These are phyloP conservation scores for Leishmania gerbilli DNA, from an alignment of 208 protist species.

Conservation along the genomic window DNA sequence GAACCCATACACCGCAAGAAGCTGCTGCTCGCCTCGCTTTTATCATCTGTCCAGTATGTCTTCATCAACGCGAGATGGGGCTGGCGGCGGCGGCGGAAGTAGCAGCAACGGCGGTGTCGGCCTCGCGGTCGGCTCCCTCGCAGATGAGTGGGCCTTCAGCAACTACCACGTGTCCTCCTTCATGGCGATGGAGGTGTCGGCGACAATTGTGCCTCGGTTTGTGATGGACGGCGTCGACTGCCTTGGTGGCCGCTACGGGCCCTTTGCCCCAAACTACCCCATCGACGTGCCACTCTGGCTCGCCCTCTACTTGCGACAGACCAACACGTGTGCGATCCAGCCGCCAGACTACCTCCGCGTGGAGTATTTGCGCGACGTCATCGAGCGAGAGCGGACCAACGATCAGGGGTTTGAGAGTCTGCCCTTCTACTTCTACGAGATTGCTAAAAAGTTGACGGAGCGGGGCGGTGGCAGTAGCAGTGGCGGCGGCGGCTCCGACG, in stretches of 20 bases:
- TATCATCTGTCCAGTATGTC: constrained; percentile 14
- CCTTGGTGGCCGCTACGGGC: constrained; percentile 72
- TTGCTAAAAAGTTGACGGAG: constrained; percentile 55
- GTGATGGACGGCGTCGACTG: constrained; percentile 71
- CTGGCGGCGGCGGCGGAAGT: constrained; percentile 5
- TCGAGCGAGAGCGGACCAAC: constrained; percentile 64
- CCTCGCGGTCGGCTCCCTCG: constrained; percentile 25
- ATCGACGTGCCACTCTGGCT: constrained; percentile 86
- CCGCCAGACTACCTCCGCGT: constrained; percentile 62
- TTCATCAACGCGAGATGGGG: not conserved
- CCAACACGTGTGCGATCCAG: constrained; percentile 74
- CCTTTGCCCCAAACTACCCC: constrained; percentile 81
- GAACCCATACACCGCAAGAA: not conserved
- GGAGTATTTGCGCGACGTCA: constrained; percentile 51
- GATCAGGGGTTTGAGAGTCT: constrained; percentile 78
- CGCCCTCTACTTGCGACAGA: constrained; percentile 81
- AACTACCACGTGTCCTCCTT: constrained; percentile 84
- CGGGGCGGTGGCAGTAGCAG: constrained; percentile 27
- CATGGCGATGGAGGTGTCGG: constrained; percentile 65
- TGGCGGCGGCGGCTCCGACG: constrained; percentile 21
- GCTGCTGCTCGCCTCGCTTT: not conserved
- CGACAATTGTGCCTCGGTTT: constrained; percentile 85
- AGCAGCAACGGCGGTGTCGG: constrained; percentile 17
- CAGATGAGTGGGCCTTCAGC: constrained; percentile 59
- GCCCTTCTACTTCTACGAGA: constrained; percentile 90